Evolutionary conservation across 2,329 filamentous ascomycete species (phyloP).

Genomic region (Coniella lustricola): DNA sequence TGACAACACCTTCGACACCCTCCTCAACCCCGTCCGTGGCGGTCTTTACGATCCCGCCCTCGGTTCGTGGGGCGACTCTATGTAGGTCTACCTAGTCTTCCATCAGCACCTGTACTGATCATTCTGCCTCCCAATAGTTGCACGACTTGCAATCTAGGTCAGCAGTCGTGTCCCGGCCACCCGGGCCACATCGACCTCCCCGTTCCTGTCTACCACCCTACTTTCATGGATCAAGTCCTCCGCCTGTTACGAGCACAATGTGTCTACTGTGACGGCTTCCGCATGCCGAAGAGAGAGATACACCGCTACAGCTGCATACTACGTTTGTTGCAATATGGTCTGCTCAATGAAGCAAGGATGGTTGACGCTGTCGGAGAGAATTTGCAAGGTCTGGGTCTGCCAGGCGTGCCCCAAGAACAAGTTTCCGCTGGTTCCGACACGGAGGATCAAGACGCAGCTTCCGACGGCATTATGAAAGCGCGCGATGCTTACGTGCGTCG

Average conservation of each 20-base stretch:
- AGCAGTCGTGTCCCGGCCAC: slow-evolving; percentile 81
- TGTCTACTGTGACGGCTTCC: slow-evolving; percentile 82
- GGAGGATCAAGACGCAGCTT: slow-evolving; percentile 44
- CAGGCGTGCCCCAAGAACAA: slow-evolving; percentile 34
- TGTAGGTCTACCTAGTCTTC: slow-evolving; percentile 46
- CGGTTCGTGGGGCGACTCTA: slow-evolving; percentile 79
- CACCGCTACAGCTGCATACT: slow-evolving; percentile 80
- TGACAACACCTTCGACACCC: slow-evolving; percentile 85
- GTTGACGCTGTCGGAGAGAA: slow-evolving; percentile 48
- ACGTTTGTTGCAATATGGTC: slow-evolving; percentile 74
- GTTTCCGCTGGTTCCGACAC: slow-evolving; percentile 54
- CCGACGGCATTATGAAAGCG: slow-evolving; percentile 46
- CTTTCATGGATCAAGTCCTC: slow-evolving; percentile 88
- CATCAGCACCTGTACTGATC: background rate
- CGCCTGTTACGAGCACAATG: slow-evolving; percentile 82
- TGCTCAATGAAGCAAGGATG: slow-evolving; percentile 61
- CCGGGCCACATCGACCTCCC: slow-evolving; percentile 92
- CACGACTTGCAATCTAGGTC: slow-evolving; percentile 82
- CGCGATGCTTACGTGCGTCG: slow-evolving; percentile 64
- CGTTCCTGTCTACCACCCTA: slow-evolving; percentile 89
- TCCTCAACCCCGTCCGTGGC: slow-evolving; percentile 81
- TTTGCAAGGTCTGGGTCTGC: slow-evolving; percentile 35
- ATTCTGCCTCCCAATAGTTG: slow-evolving; percentile 49
- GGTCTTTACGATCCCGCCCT: slow-evolving; percentile 90
- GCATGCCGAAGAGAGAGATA: slow-evolving; percentile 67